These are phyloP conservation scores for Somion occarium DNA, from an alignment of 1,284 basidiomycete genomes.

Conservation along the genomic window DNA sequence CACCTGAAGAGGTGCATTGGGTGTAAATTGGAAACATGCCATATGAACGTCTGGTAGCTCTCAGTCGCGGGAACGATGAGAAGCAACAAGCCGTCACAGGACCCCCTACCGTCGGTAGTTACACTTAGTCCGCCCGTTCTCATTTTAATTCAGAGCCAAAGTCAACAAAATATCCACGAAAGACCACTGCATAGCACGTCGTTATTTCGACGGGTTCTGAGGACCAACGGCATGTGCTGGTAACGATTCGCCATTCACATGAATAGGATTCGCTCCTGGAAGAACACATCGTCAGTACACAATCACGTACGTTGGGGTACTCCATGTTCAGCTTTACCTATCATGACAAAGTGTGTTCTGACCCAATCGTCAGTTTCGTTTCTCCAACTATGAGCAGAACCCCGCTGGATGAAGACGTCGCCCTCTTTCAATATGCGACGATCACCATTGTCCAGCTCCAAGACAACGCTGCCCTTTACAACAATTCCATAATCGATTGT, in stretches of 20 bases:
- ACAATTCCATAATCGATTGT: slow-evolving; percentile 21
- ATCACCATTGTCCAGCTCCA: slow-evolving; percentile 14
- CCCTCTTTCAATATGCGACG: slow-evolving; percentile 10
- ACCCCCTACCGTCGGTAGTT: too few relatives aligned
- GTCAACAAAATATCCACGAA: too few relatives aligned
- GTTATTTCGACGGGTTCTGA: neutral
- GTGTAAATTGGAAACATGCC: too few relatives aligned
- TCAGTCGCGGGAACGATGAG: too few relatives aligned
- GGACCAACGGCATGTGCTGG: neutral
- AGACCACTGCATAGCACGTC: too few relatives aligned
- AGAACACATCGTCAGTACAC: neutral
- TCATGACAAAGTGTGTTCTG: slow-evolving; percentile 15
- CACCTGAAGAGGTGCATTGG: too few relatives aligned
- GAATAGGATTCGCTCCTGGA: slow-evolving; percentile 5
- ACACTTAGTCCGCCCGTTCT: too few relatives aligned
- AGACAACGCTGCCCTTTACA: slow-evolving; percentile 13
- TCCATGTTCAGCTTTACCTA: slow-evolving; percentile 4
- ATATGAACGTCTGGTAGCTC: too few relatives aligned
- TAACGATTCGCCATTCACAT: slow-evolving; percentile 6
- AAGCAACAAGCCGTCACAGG: too few relatives aligned
- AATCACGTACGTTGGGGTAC: neutral
- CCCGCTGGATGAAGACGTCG: slow-evolving; percentile 17
- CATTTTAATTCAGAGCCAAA: too few relatives aligned
- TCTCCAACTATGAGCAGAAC: slow-evolving; percentile 16
- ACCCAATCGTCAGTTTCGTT: slow-evolving; percentile 16